Base-by-base conservation (phyloP, 805 yeast species). In the Metschnikowia orientalis region DNA sequence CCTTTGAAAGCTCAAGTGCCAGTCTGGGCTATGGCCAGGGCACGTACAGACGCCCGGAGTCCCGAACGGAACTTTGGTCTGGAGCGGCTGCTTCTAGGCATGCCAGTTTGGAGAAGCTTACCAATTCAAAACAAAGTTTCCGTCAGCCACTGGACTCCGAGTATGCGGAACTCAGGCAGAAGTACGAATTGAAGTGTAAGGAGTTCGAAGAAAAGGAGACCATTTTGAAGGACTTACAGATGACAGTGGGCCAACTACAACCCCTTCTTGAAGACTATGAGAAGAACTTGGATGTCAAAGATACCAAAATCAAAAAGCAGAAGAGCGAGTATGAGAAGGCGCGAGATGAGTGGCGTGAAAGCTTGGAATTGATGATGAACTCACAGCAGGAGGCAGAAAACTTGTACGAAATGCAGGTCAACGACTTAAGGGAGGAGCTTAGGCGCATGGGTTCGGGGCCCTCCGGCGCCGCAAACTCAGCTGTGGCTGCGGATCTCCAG, bases 341-440 rank as follows among this genome's bases (percentile, higher is more conserved):
- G 27, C 60, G 81, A 18, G 71, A 68, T 28, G 83, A 79, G 48
- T 62, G 81, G 58, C 53, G 80, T 28, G 75, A 71, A 30, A 77
- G 75, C 11, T 65, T 79, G 30, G 79, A 73, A 38, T 57, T 74
- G 26, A 63, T 79, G 51, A 73, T 75, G 26, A 52, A 58, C 19
- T 75, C 77, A 25, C 76, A 77, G 22, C 69, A 66, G 30, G 81
- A 77, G 38, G 75, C 71, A 37, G 81, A 73, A 39, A 49, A 51
- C 13, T 54, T 72, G 20, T 77, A 70, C 45, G 59, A 66, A 30
- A 53, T 57, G n/a, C 72, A 73, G 40, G 55, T 77, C 30, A 53
- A 53, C 22, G 69, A 67, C 20, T 56, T 65, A 24, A 40, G 44
- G 30, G 47, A 40, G 25, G 47, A 44, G 27, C 28, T 48, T 13